Base-by-base conservation (phyloP, 164 flowering plant genomes). In the Akebia trifoliata region DNA sequence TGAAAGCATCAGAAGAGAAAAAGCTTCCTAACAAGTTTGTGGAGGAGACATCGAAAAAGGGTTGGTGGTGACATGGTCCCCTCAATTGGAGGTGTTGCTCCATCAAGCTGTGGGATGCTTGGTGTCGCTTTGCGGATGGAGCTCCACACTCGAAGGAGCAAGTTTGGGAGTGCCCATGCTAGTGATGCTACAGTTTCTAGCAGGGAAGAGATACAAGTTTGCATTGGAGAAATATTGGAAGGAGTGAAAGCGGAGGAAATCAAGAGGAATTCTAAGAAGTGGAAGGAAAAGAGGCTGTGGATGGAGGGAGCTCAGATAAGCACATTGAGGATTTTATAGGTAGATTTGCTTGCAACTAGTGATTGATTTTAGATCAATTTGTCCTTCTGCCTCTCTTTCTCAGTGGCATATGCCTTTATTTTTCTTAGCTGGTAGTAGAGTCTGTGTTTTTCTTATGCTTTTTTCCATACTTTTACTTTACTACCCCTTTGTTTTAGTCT, bases 51-150 rank as follows among this genome's bases (percentile, higher is more conserved):
- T 38, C 56, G 10, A 38, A 60, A 12, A 24, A 24, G 53, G 62
- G 43, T 34, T 58, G 18, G 24, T 58, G 14, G 44, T 47, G 7
- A 60, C 54, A 11, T 60, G 63, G 63, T 60, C 38, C 30, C 17
- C 56, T 8, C 63, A 60, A 26, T 29, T 50, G 17, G 47, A 60
- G 38, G 63, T 60, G n/a, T 50, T 49, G 20, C 18, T 48, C 1
- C 63, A 60, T 26, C 14, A 26, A 14, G 63, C 56, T 10, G 37
- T 60, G 4, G 63, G 63, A 20, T 60, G 47, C 29, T 60, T 60
- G 12, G 11, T 60, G 2, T 38, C 56, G 4, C 63, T 50, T 39
- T 60, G 63, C 26, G 63, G 63, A 10, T 59, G 63, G 63, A 58
- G 38, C 8, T 48, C 63, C 0, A 59, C 37, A n/a, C 36, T 60